phyloP scores from a whole-genome alignment of 2,329 filamentous ascomycete genomes.

The Sporothrix pallida region DNA sequence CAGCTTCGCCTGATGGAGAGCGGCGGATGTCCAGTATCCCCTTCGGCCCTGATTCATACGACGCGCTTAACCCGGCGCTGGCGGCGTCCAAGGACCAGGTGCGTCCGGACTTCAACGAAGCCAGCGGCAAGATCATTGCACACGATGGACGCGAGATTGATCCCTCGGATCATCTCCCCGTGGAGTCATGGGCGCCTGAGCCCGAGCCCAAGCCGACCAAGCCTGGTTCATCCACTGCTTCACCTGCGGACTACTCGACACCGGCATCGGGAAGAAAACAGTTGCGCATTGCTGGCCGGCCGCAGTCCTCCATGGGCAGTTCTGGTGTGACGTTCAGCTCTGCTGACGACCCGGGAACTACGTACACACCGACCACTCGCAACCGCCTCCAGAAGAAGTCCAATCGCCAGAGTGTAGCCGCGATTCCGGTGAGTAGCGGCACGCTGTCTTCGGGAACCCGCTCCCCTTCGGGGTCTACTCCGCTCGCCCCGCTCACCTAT shows the following conservation, averaged over 20 bases:
- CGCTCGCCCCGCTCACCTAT: slow-evolving; percentile 59
- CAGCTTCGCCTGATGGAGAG: slow-evolving; percentile 42
- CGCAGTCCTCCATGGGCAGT: slow-evolving; percentile 45
- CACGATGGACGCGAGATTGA: slow-evolving; percentile 78
- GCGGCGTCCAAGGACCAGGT: slow-evolving; percentile 46
- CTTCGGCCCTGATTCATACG: slow-evolving; percentile 78
- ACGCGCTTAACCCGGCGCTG: slow-evolving; percentile 69
- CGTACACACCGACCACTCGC: slow-evolving; percentile 49
- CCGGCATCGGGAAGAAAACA: slow-evolving; percentile 58
- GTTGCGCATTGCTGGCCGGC: slow-evolving; percentile 57
- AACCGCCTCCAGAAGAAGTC: slow-evolving; percentile 70
- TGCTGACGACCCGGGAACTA: slow-evolving; percentile 44
- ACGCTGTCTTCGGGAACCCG: slow-evolving; percentile 31
- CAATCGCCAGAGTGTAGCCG: slow-evolving; percentile 50
- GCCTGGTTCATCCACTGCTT: slow-evolving; percentile 42
- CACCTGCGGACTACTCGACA: slow-evolving; percentile 52
- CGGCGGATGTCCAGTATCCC: slow-evolving; percentile 66
- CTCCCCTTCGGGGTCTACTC: slow-evolving; percentile 49
- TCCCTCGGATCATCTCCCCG: slow-evolving; percentile 78
- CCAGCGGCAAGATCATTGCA: slow-evolving; percentile 73
- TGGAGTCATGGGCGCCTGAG: slow-evolving; percentile 78
- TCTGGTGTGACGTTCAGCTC: slow-evolving; percentile 45
- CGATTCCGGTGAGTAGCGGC: slow-evolving; percentile 44
- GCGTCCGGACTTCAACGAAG: slow-evolving; percentile 55
- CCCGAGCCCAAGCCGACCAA: slow-evolving; percentile 66